Conservation (phyloP, 2,329 filamentous ascomycete species). For the Chrysosporium keratinophilum region DNA sequence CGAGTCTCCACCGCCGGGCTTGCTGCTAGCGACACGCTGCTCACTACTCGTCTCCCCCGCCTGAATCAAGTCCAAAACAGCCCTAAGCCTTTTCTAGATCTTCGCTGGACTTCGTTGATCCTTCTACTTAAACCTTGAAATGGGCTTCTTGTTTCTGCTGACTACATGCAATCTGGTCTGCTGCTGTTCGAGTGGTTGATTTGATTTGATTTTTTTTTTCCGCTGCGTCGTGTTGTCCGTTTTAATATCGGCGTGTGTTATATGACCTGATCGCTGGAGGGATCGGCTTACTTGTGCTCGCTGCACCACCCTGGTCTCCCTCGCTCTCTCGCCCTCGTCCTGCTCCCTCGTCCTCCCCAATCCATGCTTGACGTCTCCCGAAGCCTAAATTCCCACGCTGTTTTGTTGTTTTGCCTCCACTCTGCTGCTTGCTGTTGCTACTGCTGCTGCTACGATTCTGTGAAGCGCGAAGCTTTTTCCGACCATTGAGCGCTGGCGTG, state of each 20-base stretch:
- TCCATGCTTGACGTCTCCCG: background rate
- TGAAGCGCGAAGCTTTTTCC: background rate
- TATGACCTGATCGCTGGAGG: too few relatives aligned
- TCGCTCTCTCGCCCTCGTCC: background rate
- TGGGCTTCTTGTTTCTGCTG: slow-evolving; percentile 10
- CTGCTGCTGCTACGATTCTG: background rate
- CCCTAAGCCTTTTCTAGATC: slow-evolving; percentile 16
- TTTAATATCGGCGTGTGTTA: background rate
- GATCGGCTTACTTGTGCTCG: background rate
- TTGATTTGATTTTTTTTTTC: slow-evolving; percentile 11
- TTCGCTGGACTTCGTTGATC: slow-evolving; percentile 17
- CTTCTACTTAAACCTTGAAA: slow-evolving; percentile 13
- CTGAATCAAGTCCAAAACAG: slow-evolving; percentile 13
- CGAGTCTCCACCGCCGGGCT: background rate
- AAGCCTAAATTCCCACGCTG: slow-evolving; percentile 1
- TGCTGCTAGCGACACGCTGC: background rate
- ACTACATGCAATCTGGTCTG: background rate
- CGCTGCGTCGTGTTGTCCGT: slow-evolving; percentile 3
- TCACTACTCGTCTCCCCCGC: slow-evolving; percentile 4
- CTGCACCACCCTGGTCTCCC: background rate
- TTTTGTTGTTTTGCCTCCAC: slow-evolving; percentile 4
- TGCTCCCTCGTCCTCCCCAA: background rate
- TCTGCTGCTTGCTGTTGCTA: background rate
- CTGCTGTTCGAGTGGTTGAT: background rate
- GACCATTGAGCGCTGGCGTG: background rate